Percentiles rank a stretch among this genome's conserved stretches.
phyloP scores from a whole-genome alignment of 108 stramenopile genomes.

The Fragilariopsis cylindrus region DNA sequence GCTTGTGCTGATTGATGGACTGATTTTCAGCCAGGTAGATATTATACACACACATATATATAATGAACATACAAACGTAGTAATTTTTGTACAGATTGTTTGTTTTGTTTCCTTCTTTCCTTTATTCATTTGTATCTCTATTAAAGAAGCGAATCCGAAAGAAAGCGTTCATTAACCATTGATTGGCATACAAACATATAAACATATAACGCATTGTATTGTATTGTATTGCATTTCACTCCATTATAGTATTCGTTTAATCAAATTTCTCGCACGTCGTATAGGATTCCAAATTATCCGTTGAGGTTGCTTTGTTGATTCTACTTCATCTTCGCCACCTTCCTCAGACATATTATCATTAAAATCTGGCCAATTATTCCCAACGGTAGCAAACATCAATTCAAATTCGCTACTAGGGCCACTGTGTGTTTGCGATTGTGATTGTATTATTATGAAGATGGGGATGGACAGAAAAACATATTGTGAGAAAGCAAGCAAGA shows the following conservation, averaged over 20 bases:
- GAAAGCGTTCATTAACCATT: too few species aligned
- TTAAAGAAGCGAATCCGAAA: too few species aligned
- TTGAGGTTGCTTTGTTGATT: background rate
- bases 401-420: conserved; percentile 12
- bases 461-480: background rate
- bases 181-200: too few species aligned
- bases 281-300: conserved; percentile 20
- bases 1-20: too few species aligned
- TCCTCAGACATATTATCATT: background rate
- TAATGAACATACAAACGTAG: too few species aligned
- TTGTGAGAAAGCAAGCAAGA: background rate
- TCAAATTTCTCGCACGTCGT: conserved; percentile 17
- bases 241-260: background rate
- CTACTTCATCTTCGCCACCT: background rate
- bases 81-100: too few species aligned
- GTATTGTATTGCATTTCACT: too few species aligned
- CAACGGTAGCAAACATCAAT: conserved; percentile 25
- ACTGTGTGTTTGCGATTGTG: conserved; percentile 13
- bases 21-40: too few species aligned
- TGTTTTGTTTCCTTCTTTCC: too few species aligned
- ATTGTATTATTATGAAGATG: background rate
- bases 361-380: conserved; percentile 33
- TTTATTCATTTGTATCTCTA: too few species aligned
- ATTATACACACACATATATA: too few species aligned
- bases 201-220: too few species aligned